Base-by-base conservation (phyloP, 1,284 basidiomycete species). In the Apiotrichum mycotoxinovorans region DNA sequence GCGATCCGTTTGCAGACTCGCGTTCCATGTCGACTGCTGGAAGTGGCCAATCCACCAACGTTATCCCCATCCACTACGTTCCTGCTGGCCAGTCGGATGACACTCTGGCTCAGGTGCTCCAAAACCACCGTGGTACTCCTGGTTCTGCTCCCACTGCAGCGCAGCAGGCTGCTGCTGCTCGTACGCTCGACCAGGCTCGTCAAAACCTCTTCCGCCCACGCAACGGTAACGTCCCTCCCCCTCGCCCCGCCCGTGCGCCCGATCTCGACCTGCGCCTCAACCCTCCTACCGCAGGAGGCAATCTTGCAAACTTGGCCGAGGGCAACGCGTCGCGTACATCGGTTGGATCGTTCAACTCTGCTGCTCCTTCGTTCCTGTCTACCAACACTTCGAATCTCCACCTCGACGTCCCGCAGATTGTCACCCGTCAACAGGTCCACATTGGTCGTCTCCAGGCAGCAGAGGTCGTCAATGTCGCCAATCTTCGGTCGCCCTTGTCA, bases 51-150 rank as follows among this genome's bases (percentile, higher is more conserved):
- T 66, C 66, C 15, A 73, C 74, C 30, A 74, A 77, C 51, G 73
- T 78, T 44, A 75, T 78, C 25, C 77, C 76, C 2, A 79, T 77
- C 45, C 75, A 76, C 43, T 79, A 66, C 48, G 72, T 76, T n/a
- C 74, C 75, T 14, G 65, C 67, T 15, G 59, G 61, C 26, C 56
- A 56, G 43, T 64, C 63, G 25, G 60, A 66, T 42, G 68, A 70
- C 38, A 42, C 51, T 26, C 38, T 55, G 12, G 52, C 58, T 4
- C 20, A 51, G 40, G 53, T 54, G 4, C 33, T 54, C 15, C 49
- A 49, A 18, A 40, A 44, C 41, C 56, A 58, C 41, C 34, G 49
- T 23, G 49, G 56, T 44, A 12, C 20, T 62, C 25, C 57, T 57
- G 43, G 62, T 49, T 38, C 45, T 18, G 26, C 51, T 8, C 37